Base-by-base conservation (phyloP, 345 rosid genomes). In the Pugionium cornutum region DNA sequence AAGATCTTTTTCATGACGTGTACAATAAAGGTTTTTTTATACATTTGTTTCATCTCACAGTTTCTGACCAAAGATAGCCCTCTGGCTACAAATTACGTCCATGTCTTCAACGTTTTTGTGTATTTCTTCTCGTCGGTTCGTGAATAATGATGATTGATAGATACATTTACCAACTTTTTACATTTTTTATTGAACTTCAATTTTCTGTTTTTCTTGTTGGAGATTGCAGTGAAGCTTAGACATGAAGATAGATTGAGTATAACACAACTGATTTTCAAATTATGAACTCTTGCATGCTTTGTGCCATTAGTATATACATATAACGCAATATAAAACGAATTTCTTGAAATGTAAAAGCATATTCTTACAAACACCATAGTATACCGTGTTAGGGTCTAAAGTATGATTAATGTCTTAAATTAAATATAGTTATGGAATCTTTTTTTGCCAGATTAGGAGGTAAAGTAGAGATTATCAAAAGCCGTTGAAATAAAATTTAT, bases 401-500 rank as follows among this genome's bases (percentile, higher is more conserved):
- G 18, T 18, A 18, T 18, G 18, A 18, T 18, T 18, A 18, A 18
- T 0, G 18, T 18, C 18, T 18, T 18, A 18, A 18, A 18, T 18
- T 18, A 18, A 18, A 18, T 18, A 18, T 18, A 18, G 18, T 18
- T 47, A 53, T 11, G 49, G 68, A 60, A 66, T 73, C 73, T 67
- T 60, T 18, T 36, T 8, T 9, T 52, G 51, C 18, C 34, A 61
- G 53, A 74, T 68, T 53, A 67, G 58, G 72, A 67, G 63, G 73
- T 58, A 65, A 57, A 53, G 26, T 36, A 43, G 57, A 43, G 67
- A 43, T 60, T 60, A 58, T 45, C 37, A 73, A 73, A 66, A 60
- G 77, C 68, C 25, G 58, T 52, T 36, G 60, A 59, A 35, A 11
- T 66, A 25, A 30, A 45, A 9, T 28, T 8, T 61, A 46, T 43